Base-by-base conservation (phyloP, 2,329 filamentous ascomycete species). In the Monosporascus sp. region DNA sequence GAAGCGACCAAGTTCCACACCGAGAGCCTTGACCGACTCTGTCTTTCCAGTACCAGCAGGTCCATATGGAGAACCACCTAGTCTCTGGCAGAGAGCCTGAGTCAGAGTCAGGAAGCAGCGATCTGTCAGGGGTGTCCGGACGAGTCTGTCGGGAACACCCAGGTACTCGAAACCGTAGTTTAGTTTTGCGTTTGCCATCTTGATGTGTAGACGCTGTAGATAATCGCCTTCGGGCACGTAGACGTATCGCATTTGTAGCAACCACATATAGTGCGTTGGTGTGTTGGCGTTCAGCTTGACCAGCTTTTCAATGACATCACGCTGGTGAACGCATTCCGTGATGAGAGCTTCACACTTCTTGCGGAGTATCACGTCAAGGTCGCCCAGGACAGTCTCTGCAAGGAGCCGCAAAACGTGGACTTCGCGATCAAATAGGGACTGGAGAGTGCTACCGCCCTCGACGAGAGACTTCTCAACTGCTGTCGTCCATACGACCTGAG, bases 261-360 rank as follows among this genome's bases (percentile, higher is more conserved):
- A 83, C 94, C 94, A 99, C 59, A 95, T 74, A 68, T 96, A 91
- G 68, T 99, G 89, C 19, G 82, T 87, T 17, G 90, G 79, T 8
- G 86, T 85, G 50, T 79, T 83, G 26, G 94, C 94, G 53, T 87
- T 87, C 46, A 83, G 78, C 46, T 87, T 81, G 48, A 92, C 81
- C 26, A 99, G 83, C 70, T 90, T 95, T 66, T 93, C 88, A 59
- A 97, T 94, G 19, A 88, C 84, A 70, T 99, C 94, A 56, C 94
- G 88, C 71, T 99, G 95, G 69, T 99, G 94, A 16, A 99, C 94
- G 67, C 94, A 97, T 70, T 99, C 95, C 0, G 95, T 99, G 67
- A 99, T 99, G 60, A 99, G 82, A 72, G 97, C 93, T 70, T 99
- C 94, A 72, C 93, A 99, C 76, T 96, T 97, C 79, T 96, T 96